phyloP scores from a whole-genome alignment of 2,329 filamentous ascomycete genomes.

The Colletotrichum godetiae region DNA sequence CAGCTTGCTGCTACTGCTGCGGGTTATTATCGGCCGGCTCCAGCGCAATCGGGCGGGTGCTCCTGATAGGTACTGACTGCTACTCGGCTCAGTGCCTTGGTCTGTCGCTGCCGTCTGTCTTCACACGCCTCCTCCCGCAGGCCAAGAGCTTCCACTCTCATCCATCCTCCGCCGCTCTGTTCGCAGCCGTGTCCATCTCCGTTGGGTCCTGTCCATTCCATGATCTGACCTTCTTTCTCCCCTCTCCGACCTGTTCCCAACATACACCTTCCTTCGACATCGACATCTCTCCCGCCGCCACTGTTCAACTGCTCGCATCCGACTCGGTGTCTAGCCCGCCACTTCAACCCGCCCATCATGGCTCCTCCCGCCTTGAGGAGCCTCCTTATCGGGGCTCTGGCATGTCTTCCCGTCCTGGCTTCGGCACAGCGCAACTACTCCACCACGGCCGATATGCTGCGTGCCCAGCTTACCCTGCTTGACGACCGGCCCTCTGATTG shows the following conservation, averaged over 20 bases:
- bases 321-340: conserved; percentile 12
- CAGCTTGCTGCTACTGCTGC: neutral
- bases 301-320: neutral
- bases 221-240: conserved; percentile 5
- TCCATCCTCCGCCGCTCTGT: conserved; percentile 1
- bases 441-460: conserved; percentile 67
- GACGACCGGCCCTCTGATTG: conserved; percentile 81
- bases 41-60: neutral
- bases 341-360: conserved; percentile 45
- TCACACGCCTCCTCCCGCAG: conserved; percentile 5
- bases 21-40: conserved; percentile 32
- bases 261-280: neutral
- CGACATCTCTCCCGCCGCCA: conserved; percentile 2
- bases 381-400: conserved; percentile 52
- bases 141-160: conserved; percentile 30
- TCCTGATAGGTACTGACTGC: too few relatives aligned
- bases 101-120: neutral
- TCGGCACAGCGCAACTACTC: conserved; percentile 65
- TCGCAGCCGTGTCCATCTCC: conserved; percentile 1
- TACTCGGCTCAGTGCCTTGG: conserved; percentile 2
- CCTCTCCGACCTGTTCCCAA: neutral
- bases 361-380: conserved; percentile 50
- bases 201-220: neutral
- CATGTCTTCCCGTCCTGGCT: conserved; percentile 52
- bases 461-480: conserved; percentile 76